Conservation (phyloP, 345 rosid species). For the Chamaenerion angustifolium region DNA sequence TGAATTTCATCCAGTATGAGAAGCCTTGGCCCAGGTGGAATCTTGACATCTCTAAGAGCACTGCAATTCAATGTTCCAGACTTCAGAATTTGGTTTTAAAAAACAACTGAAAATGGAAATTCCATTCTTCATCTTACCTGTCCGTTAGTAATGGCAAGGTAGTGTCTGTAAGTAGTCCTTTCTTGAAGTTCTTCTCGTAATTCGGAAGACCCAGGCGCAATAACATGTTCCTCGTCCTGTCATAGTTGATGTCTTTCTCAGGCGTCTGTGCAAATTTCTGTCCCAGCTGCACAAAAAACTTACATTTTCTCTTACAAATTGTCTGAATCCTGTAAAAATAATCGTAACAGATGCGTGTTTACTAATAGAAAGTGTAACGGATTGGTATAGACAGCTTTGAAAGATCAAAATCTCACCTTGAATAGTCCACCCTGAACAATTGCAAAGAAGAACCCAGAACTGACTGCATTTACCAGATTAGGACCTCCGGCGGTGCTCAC, state of each 20-base stretch:
- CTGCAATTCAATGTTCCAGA: slow-evolving; percentile 20
- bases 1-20: slow-evolving; percentile 73
- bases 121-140: slow-evolving; percentile 31
- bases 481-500: slow-evolving; percentile 76
- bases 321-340: no score
- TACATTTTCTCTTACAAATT: not conserved
- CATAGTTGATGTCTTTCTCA: slow-evolving; percentile 41
- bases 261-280: slow-evolving; percentile 55
- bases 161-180: slow-evolving; percentile 64
- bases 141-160: slow-evolving; percentile 86
- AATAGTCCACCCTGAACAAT: slow-evolving; percentile 69
- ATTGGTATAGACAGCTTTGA: no score
- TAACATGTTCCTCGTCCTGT: slow-evolving; percentile 47
- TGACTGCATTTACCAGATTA: slow-evolving; percentile 57
- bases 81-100: not conserved
- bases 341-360: no score
- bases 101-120: not conserved
- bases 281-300: slow-evolving; percentile 34
- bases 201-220: slow-evolving; percentile 66
- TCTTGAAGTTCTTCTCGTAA: slow-evolving; percentile 85
- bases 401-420: slow-evolving; percentile 34
- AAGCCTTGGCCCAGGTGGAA: slow-evolving; percentile 95
- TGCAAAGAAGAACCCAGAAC: slow-evolving; percentile 71
- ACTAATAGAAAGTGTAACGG: no score
- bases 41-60: slow-evolving; percentile 78